Percentiles rank a stretch among this genome's conserved stretches.
These are phyloP conservation scores for Coprinopsis sp. DNA, from an alignment of 768 basidiomycete species.

Conservation along the genomic window DNA sequence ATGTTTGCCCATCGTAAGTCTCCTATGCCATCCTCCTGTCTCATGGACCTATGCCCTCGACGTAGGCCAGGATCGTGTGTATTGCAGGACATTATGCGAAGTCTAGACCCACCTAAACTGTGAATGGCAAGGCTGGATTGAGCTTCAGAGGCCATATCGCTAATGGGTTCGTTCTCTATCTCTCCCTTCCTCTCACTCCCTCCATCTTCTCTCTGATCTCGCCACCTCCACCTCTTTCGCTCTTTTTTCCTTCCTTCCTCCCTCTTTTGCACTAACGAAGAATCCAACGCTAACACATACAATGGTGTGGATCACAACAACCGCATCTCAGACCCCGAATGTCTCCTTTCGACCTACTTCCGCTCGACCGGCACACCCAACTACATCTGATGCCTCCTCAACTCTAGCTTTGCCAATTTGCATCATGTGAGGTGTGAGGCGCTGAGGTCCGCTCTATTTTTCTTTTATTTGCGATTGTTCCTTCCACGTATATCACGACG, in stretches of 20 bases:
- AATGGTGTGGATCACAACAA: slow-evolving; percentile 65
- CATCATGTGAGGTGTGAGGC: too few species aligned
- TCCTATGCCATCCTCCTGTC: background rate
- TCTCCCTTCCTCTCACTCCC: background rate
- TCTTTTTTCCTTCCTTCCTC: slow-evolving; percentile 1
- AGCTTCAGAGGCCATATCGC: slow-evolving; percentile 66
- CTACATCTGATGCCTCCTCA: slow-evolving; percentile 81
- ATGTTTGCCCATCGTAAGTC: slow-evolving; percentile 81
- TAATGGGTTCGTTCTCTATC: slow-evolving; percentile 1
- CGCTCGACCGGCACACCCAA: slow-evolving; percentile 93
- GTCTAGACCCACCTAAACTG: slow-evolving; percentile 81
- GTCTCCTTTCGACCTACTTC: slow-evolving; percentile 94
- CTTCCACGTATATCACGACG: slow-evolving; percentile 50
- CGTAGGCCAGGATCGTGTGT: slow-evolving; percentile 74
- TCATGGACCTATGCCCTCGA: background rate
- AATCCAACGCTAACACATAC: slow-evolving; percentile 8
- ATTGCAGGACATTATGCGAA: slow-evolving; percentile 98
- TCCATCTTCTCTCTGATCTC: background rate
- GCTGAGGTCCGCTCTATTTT: slow-evolving; percentile 88
- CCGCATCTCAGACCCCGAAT: slow-evolving; percentile 85
- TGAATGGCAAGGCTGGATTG: slow-evolving; percentile 70
- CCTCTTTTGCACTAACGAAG: slow-evolving; percentile 16
- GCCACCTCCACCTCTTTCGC: background rate
- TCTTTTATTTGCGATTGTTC: slow-evolving; percentile 90
- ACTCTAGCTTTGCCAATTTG: slow-evolving; percentile 91